These are phyloP conservation scores for Cordyceps tenuipes DNA, from an alignment of 2,329 filamentous ascomycete species.

Conservation along the genomic window DNA sequence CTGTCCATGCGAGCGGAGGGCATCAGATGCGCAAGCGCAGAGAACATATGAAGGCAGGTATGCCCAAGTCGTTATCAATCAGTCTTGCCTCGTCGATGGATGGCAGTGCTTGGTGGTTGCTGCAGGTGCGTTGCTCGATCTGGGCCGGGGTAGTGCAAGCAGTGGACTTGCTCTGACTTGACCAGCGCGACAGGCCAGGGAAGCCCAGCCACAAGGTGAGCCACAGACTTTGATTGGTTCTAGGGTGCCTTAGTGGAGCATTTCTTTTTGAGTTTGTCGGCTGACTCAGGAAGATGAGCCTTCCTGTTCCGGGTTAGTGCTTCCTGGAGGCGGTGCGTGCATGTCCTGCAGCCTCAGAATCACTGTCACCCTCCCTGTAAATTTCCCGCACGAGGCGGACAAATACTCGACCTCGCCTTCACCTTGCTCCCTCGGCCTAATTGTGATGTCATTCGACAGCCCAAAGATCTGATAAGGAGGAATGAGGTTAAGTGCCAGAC, in stretches of 20 bases:
- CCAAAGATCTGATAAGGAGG: constrained; percentile 3
- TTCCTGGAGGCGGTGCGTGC: not conserved
- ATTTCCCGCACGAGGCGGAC: not conserved
- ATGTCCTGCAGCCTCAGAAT: not conserved
- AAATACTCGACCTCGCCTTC: not conserved
- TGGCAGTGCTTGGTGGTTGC: constrained; percentile 5
- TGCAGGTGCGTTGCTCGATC: constrained; percentile 11
- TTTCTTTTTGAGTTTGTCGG: not conserved
- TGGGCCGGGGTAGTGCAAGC: constrained; percentile 9
- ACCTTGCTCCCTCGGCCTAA: not conserved
- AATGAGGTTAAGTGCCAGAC: not conserved
- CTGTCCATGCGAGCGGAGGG: constrained; percentile 21
- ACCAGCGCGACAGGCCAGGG: not conserved
- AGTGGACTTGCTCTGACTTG: not conserved
- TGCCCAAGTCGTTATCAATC: constrained; percentile 3
- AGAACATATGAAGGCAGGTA: not conserved
- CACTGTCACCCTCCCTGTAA: not conserved
- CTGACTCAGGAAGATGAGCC: constrained; percentile 1
- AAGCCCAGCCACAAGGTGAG: not conserved
- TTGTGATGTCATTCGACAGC: constrained; percentile 1
- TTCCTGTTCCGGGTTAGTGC: not conserved
- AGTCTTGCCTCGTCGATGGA: not conserved
- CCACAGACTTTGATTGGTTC: not conserved
- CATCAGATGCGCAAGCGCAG: constrained; percentile 4
- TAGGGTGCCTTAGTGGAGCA: not conserved